These are phyloP conservation scores for Leishmania major DNA, from an alignment of 208 protist genomes.

Conservation along the genomic window DNA sequence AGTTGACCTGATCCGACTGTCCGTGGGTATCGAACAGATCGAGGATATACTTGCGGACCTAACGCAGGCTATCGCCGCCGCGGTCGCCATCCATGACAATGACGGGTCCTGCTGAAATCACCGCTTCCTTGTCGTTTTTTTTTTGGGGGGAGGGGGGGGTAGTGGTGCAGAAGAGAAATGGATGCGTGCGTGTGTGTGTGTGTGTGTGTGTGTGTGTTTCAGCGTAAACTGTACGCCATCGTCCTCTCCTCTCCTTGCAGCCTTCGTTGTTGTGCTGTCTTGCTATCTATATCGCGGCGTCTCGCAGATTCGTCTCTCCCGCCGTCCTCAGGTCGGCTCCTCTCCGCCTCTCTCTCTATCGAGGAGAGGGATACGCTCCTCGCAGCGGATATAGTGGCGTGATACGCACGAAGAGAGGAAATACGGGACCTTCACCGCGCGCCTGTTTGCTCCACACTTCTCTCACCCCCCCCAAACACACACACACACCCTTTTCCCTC, in stretches of 20 bases:
- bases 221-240: not conserved
- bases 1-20: constrained; percentile 90
- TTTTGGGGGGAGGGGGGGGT: not conserved
- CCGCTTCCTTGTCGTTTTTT: not conserved
- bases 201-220: not conserved
- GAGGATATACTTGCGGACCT: constrained; percentile 93
- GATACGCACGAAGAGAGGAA: not conserved
- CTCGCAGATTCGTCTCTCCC: not conserved
- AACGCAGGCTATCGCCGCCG: constrained; percentile 70
- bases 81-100: constrained; percentile 27
- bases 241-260: not conserved
- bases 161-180: not conserved
- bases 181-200: not conserved
- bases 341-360: not conserved
- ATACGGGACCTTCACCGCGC: not conserved
- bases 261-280: not conserved
- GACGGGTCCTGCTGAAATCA: constrained; percentile 13
- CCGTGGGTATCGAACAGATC: constrained; percentile 94
- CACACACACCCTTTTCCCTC: no score
- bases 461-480: not conserved
- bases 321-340: not conserved
- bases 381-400: not conserved
- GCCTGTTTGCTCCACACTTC: not conserved
- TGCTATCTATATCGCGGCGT: not conserved
- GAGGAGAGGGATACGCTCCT: not conserved